A percentile compares a stretch with the other conserved stretches of the same genome.
These are phyloP conservation scores for Kitagawia praeruptora DNA, from an alignment of 129 eudicot species.

Conservation along the genomic window DNA sequence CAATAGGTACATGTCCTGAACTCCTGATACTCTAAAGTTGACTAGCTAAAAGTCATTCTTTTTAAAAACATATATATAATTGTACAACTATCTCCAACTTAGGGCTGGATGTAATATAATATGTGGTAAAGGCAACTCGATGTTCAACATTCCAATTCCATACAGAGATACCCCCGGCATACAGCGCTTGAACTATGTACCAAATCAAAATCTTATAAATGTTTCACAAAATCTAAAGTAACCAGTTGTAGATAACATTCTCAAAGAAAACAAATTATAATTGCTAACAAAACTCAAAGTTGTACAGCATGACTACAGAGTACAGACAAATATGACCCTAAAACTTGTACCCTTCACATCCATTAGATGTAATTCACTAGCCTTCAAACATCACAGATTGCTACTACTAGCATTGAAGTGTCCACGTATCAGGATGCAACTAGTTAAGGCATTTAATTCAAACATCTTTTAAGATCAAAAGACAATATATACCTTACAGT, in stretches of 20 bases:
- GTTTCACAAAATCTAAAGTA: background rate
- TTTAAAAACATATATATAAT: too few relatives aligned
- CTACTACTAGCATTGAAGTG: background rate
- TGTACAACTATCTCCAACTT: background rate
- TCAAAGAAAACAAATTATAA: background rate
- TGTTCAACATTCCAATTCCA: background rate
- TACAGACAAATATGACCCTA: background rate
- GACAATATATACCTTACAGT: background rate
- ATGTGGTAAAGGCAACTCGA: background rate
- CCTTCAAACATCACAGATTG: background rate
- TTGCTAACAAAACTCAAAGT: background rate
- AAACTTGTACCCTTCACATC: background rate
- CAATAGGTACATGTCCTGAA: background rate
- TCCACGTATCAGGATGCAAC: background rate
- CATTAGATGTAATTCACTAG: background rate
- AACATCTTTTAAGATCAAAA: background rate
- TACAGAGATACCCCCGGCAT: background rate
- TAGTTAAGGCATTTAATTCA: background rate
- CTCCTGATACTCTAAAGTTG: background rate
- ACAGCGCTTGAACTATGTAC: background rate
- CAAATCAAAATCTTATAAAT: background rate
- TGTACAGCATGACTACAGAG: background rate
- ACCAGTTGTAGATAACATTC: background rate
- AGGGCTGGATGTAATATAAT: background rate
- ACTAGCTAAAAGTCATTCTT: background rate